A percentile compares a stretch with the other conserved stretches of the same genome.
Evolutionary conservation across 2,329 filamentous ascomycete genomes (phyloP).

Genomic region (Ceratocystis variospora): DNA sequence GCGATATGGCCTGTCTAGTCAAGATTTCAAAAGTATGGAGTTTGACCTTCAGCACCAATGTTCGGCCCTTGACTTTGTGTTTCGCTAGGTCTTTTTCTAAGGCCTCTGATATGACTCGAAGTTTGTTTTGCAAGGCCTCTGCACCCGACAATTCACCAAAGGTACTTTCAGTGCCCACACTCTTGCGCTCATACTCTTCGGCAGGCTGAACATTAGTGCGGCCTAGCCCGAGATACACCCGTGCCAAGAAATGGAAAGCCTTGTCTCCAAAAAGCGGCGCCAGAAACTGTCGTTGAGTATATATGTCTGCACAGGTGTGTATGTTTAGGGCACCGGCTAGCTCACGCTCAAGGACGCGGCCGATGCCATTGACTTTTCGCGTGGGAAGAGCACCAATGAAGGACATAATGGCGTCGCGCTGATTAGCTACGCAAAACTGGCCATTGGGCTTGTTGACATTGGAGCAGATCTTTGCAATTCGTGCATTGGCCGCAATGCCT

Average conservation of each 20-base stretch:
- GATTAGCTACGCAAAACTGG: conserved; percentile 62
- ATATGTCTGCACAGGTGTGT: conserved; percentile 80
- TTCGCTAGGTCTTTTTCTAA: conserved; percentile 71
- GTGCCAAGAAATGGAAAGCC: conserved; percentile 71
- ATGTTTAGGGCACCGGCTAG: conserved; percentile 70
- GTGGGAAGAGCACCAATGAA: conserved; percentile 79
- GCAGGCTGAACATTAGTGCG: conserved; percentile 73
- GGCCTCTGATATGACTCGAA: conserved; percentile 69
- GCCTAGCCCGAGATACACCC: conserved; percentile 74
- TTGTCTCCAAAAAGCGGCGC: conserved; percentile 80
- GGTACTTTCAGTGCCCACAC: conserved; percentile 84
- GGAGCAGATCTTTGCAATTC: conserved; percentile 86
- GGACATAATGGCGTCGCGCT: conserved; percentile 59
- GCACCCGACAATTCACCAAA: conserved; percentile 68
- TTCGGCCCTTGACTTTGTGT: conserved; percentile 78
- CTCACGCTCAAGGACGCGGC: conserved; percentile 82
- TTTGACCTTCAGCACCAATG: conserved; percentile 82
- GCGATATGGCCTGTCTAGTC: conserved; percentile 64
- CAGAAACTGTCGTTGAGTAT: conserved; percentile 57
- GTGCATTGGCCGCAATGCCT: conserved; percentile 85
- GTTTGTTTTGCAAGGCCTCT: conserved; percentile 55
- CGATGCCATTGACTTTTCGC: conserved; percentile 89
- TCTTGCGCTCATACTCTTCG: conserved; percentile 83
- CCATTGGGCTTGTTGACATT: conserved; percentile 96
- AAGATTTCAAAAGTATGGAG: conserved; percentile 86